Base-by-base conservation (phyloP, 345 rosid species). In the Arabis hirsuta region DNA sequence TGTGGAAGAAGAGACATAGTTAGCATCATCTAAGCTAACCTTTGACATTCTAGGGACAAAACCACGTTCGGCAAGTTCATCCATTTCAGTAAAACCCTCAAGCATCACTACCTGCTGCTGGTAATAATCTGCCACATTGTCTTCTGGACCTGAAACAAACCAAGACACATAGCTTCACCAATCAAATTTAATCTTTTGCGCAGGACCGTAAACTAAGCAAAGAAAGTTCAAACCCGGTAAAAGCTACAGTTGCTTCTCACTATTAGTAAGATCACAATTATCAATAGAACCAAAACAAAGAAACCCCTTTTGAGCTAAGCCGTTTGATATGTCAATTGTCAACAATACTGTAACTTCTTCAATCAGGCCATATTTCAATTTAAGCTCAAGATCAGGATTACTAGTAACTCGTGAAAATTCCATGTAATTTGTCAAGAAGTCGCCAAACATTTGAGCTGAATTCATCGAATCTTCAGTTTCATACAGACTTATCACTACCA, bases 51-150 rank as follows among this genome's bases (percentile, higher is more conserved):
- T 82, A 77, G 94, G 97, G 78, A 91, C 72, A 84, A 86, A 95
- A 45, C 99, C 99, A 39, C 96, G 96, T 67, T 88, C 97, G 0
- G 97, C 86, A 70, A 95, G 85, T 53, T 84, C 91, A 81, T 95
- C 99, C 99, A 95, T 95, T 82, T 95, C 98, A 19, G 77, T 84
- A 62, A 95, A 95, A 6, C 98, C 98, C 70, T 95, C 98, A 27
- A 95, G 98, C 96, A 88, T 90, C 80, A 90, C 96, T 50, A 82
- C 92, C 74, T 95, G 98, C 81, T 95, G 99, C 83, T 91, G 97
- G 76, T 95, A 95, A 82, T 90, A 95, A 68, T 85, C 97, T 3
- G 97, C 99, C 53, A 95, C 89, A 69, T 82, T 76, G 79, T 95
- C 99, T 76, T 89, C 99, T 2, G 93, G 84, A 76, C 96, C 99